These are phyloP conservation scores for Rhizoctonia solani DNA, from an alignment of 1,284 basidiomycete genomes.

Conservation along the genomic window DNA sequence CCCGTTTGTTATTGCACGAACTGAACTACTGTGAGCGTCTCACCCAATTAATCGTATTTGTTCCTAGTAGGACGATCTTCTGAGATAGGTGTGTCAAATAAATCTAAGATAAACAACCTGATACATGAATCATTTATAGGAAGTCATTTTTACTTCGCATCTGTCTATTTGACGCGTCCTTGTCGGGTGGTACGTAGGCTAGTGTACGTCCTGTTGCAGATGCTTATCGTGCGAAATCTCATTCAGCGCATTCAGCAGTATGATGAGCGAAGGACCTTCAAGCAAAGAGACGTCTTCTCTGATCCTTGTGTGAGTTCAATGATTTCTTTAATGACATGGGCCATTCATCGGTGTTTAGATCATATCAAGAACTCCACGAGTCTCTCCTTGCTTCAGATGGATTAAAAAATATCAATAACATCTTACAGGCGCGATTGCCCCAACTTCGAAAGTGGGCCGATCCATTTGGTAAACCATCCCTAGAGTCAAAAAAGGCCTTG, in stretches of 20 bases:
- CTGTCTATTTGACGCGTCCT: background rate
- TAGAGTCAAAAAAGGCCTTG: slow-evolving; percentile 65
- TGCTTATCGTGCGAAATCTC: too few relatives aligned
- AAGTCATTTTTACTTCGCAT: too few relatives aligned
- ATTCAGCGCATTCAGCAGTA: background rate
- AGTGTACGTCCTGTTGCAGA: too few relatives aligned
- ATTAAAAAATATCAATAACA: slow-evolving; percentile 7
- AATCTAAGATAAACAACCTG: too few relatives aligned
- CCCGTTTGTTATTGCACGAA: too few relatives aligned
- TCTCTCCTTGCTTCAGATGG: background rate
- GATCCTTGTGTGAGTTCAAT: slow-evolving; percentile 4
- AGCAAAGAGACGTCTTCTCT: slow-evolving; percentile 14
- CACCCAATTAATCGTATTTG: too few relatives aligned
- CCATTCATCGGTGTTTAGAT: background rate
- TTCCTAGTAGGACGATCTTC: too few relatives aligned
- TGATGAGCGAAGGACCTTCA: slow-evolving; percentile 13
- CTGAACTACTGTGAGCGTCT: too few relatives aligned
- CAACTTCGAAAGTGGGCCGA: slow-evolving; percentile 59
- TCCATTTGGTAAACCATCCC: slow-evolving; percentile 69
- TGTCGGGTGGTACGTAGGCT: background rate
- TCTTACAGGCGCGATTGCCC: slow-evolving; percentile 57
- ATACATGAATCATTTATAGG: too few relatives aligned
- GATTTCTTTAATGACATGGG: background rate
- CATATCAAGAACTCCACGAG: slow-evolving; percentile 24
- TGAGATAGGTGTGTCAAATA: too few relatives aligned